Base-by-base conservation (phyloP, 768 basidiomycete genomes). In the Infundibulicybe gibba region DNA sequence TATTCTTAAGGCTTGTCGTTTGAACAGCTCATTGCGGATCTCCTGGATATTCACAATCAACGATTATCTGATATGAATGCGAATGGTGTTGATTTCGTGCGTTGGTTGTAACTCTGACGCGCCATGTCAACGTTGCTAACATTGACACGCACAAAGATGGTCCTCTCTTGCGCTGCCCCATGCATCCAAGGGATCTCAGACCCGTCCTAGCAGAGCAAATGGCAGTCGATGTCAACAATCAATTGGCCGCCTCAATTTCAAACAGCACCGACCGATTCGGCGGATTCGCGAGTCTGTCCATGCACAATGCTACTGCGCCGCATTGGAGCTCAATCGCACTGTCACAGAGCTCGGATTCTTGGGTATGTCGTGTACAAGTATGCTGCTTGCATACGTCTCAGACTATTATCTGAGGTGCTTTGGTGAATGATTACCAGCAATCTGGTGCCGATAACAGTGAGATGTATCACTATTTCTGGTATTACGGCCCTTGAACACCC, bases 351-450 rank as follows among this genome's bases (percentile, higher is more conserved):
- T 74, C 1, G 73, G 73, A 14, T 67, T 72, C 30, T 49, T 72
- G 13, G 72, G 67, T 63, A 33, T 9, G 41, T 48, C 25, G 45
- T 33, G 32, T 10, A 6, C 8, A 12, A 19, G 20, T 42, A 9
- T 35, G 14, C 5, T 21, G 35, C 5, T 15, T 10, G 11, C 20
- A 21, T 40, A 5, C 13, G 8, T 38, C n/a, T 17, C 8, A 43
- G 11, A 46, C 8, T 17, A 30, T 2, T 35, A 19, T 12, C 6
- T 17, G 40, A 68, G 66, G 71, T 6, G 71, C 65, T 10, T 45
- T 75, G 47, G 19, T 73, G n/a, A 75, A 75, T 42, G 71, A 75
- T 47, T 75, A 67, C 53, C 72, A 74, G 40, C 67, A 73, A 48
- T 67, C 70, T 3, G 71, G 71, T 9, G 42, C 66, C 3, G 63